These are phyloP conservation scores for Plenodomus lindquistii DNA, from an alignment of 2,329 filamentous ascomycete genomes.

Conservation along the genomic window DNA sequence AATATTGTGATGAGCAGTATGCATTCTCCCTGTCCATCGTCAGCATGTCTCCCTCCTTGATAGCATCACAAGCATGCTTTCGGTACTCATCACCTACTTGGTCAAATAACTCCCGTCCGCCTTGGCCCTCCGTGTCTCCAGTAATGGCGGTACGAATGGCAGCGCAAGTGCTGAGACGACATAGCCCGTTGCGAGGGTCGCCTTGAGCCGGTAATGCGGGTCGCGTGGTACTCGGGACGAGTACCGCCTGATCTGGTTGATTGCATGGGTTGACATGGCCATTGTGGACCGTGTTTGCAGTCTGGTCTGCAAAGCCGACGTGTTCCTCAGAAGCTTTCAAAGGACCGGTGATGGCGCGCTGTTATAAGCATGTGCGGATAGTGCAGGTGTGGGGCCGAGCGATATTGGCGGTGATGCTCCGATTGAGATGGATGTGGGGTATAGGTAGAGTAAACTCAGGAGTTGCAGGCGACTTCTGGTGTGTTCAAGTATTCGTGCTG, in stretches of 20 bases:
- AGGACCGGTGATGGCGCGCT: neutral
- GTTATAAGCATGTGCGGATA: neutral
- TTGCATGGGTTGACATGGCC: slow-evolving; percentile 36
- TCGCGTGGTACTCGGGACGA: slow-evolving; percentile 40
- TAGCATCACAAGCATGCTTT: neutral
- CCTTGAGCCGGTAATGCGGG: slow-evolving; percentile 41
- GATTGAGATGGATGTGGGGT: neutral
- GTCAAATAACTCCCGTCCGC: slow-evolving; percentile 44
- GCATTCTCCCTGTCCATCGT: slow-evolving; percentile 18
- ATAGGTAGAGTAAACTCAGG: neutral
- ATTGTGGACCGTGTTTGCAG: slow-evolving; percentile 18
- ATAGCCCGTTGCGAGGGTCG: slow-evolving; percentile 43
- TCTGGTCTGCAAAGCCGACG: neutral
- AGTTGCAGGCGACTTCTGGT: neutral
- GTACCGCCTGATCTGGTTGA: slow-evolving; percentile 42
- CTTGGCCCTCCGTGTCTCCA: slow-evolving; percentile 43
- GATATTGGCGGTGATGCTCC: neutral
- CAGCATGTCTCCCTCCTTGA: neutral
- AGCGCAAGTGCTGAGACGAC: slow-evolving; percentile 45
- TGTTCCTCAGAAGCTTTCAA: neutral
- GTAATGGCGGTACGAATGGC: slow-evolving; percentile 45
- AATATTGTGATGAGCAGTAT: slow-evolving; percentile 22
- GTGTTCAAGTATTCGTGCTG: neutral
- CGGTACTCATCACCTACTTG: slow-evolving; percentile 29
- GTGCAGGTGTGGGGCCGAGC: slow-evolving; percentile 8